These are phyloP conservation scores for Funneliformis caledonium DNA, from an alignment of 371 early-diverging fungal genomes.

Conservation along the genomic window DNA sequence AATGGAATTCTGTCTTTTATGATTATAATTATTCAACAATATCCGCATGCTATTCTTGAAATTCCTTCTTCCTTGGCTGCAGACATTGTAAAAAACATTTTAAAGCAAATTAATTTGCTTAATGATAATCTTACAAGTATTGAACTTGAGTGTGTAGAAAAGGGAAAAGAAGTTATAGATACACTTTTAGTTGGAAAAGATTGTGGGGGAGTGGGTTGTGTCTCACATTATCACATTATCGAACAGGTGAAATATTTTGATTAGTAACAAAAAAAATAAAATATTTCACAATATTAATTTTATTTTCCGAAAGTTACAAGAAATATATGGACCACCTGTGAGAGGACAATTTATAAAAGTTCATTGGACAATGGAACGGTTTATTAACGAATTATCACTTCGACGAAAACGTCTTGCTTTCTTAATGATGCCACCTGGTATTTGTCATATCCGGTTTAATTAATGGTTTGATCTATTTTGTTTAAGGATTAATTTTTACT, in stretches of 20 bases:
- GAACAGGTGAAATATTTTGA: constrained; percentile 42
- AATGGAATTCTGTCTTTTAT: constrained; percentile 44
- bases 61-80: constrained; percentile 43
- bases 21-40: constrained; percentile 44
- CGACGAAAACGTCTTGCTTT: constrained; percentile 60
- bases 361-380: constrained; percentile 71
- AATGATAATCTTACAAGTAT: constrained; percentile 43
- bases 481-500: not conserved
- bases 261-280: not conserved
- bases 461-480: too few relatives aligned
- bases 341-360: constrained; percentile 51
- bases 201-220: constrained; percentile 44
- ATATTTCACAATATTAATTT: not conserved
- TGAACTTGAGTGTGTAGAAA: constrained; percentile 46
- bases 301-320: not conserved
- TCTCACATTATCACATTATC: constrained; percentile 47
- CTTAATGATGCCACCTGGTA: constrained; percentile 68
- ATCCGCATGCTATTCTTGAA: constrained; percentile 47
- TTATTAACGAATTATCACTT: constrained; percentile 63
- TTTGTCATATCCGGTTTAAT: not conserved
- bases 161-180: constrained; percentile 46
- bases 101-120: constrained; percentile 47
- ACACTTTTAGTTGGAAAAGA: constrained; percentile 45
- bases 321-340: constrained; percentile 41
- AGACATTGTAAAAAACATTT: constrained; percentile 41